These are phyloP conservation scores for Candolleomyces efflorescens DNA, from an alignment of 768 basidiomycete species.

Conservation along the genomic window DNA sequence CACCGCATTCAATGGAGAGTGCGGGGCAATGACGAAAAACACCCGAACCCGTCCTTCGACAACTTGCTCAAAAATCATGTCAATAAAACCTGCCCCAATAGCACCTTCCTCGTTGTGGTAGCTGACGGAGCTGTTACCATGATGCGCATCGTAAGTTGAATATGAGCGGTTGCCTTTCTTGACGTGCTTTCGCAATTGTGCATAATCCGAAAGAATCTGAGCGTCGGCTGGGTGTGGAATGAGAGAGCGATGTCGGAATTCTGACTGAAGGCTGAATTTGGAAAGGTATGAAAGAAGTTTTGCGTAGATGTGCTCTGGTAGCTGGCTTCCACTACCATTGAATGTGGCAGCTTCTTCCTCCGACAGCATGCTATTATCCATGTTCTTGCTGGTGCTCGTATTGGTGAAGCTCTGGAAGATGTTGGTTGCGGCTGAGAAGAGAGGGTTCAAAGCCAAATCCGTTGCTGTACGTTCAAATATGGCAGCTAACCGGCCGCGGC, in stretches of 20 bases:
- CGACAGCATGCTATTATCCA: no score
- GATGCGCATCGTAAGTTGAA: constrained; percentile 4
- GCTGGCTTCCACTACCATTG: no score
- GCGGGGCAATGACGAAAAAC: neutral
- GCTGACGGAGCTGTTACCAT: constrained; percentile 12
- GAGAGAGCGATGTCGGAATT: no score
- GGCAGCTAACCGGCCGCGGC: constrained; percentile 5
- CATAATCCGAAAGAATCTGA: neutral
- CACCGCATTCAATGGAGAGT: neutral
- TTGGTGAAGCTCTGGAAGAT: no score
- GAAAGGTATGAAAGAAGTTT: no score
- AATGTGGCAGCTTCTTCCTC: no score
- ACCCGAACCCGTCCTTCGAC: neutral
- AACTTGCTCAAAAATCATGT: neutral
- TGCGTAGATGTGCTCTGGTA: no score
- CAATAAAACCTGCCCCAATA: neutral
- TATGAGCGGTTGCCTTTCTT: constrained; percentile 5
- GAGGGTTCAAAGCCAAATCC: no score
- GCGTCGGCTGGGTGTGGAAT: neutral
- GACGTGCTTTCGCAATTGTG: neutral
- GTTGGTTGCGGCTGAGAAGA: no score
- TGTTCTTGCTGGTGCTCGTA: no score
- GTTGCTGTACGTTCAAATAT: no score
- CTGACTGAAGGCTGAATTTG: no score
- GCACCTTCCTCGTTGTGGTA: neutral